These are phyloP conservation scores for Aureobasidium lini DNA, from an alignment of 2,329 filamentous ascomycete genomes.

Conservation along the genomic window DNA sequence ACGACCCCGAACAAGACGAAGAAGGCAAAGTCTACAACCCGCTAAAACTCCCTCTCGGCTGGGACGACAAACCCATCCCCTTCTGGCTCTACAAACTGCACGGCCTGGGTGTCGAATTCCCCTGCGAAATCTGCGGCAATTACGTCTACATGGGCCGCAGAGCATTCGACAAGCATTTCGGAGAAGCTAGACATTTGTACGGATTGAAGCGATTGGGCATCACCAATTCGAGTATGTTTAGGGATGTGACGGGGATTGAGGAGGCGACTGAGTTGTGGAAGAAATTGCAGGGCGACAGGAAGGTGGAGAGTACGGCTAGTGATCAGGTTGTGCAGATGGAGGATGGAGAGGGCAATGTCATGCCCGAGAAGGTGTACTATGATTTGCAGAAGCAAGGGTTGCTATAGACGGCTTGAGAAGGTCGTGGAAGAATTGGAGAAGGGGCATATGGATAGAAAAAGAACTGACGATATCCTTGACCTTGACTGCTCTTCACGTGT, in stretches of 20 bases:
- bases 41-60: conserved; percentile 86
- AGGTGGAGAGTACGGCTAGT: conserved; percentile 65
- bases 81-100: conserved; percentile 99
- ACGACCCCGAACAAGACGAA: conserved; percentile 48
- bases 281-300: conserved; percentile 82
- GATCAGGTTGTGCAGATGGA: conserved; percentile 97
- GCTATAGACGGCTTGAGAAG: conserved; percentile 44
- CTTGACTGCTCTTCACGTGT: neutral
- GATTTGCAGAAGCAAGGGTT: conserved; percentile 90
- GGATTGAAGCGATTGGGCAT: conserved; percentile 91
- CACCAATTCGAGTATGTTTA: conserved; percentile 80
- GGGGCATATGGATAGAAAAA: neutral
- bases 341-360: conserved; percentile 93
- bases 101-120: conserved; percentile 87
- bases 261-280: conserved; percentile 86
- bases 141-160: conserved; percentile 97
- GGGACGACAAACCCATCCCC: conserved; percentile 98
- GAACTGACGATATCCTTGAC: neutral
- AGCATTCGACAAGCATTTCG: conserved; percentile 98
- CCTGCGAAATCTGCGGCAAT: conserved; percentile 95
- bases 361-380: conserved; percentile 97
- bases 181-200: conserved; percentile 85
- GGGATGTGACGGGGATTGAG: conserved; percentile 88
- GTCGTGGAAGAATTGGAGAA: neutral
- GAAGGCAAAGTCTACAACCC: conserved; percentile 95